These are phyloP conservation scores for Eleusine coracana DNA, from an alignment of 176 grass and related monocot species.

Conservation along the genomic window DNA sequence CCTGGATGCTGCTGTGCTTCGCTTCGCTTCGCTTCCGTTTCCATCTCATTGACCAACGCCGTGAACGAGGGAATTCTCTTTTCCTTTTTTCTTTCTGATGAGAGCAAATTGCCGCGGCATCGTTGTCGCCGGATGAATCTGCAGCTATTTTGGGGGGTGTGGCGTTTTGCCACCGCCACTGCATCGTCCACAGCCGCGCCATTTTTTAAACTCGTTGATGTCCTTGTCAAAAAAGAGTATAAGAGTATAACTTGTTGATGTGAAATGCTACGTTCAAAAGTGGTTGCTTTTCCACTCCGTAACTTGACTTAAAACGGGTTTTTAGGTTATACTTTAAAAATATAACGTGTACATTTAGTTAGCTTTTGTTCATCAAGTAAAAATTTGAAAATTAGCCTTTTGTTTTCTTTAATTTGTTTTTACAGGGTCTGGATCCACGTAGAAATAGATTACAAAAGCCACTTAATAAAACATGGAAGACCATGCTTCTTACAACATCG, in stretches of 20 bases:
- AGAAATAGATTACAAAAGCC: too few species aligned
- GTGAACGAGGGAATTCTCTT: not conserved
- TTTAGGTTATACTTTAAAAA: too few species aligned
- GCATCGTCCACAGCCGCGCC: not conserved
- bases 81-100: not conserved
- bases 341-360: too few species aligned
- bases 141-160: not conserved
- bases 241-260: not conserved
- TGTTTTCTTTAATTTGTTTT: too few species aligned
- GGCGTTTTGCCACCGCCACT: not conserved
- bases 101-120: not conserved
- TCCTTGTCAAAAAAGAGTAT: not conserved
- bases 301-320: too few species aligned
- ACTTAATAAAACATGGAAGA: too few species aligned
- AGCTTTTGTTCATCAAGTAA: too few species aligned
- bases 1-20: not conserved
- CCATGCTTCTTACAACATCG: too few species aligned
- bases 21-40: not conserved
- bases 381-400: too few species aligned
- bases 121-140: not conserved
- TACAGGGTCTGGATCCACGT: too few species aligned
- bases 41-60: not conserved
- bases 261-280: too few species aligned
- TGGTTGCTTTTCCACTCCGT: too few species aligned
- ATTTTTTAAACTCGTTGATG: not conserved